Conservation (phyloP, 176 grass and related monocot genomes). For the Microstegium vimineum region DNA sequence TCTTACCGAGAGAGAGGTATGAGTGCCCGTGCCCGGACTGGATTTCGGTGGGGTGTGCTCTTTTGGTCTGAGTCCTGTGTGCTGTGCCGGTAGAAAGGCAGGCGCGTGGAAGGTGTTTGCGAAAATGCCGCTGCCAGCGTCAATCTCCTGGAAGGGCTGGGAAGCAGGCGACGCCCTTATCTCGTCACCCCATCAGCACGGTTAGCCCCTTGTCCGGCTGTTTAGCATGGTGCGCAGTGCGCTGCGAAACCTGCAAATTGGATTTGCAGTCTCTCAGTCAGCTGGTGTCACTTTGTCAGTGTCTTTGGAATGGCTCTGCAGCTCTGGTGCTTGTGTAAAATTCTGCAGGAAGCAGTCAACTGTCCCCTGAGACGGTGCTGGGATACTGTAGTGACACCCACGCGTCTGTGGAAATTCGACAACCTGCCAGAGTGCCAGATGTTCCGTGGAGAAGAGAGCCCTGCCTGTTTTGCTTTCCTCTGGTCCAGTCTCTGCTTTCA, state of each 20-base stretch:
- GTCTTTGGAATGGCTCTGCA: not conserved
- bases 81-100: not conserved
- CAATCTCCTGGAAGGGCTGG: not conserved
- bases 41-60: not conserved
- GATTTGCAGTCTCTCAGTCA: not conserved
- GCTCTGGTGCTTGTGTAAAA: too few relatives aligned
- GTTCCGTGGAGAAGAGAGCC: too few relatives aligned
- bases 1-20: not conserved
- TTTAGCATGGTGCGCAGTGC: not conserved
- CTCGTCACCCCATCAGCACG: not conserved
- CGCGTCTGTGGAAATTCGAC: too few relatives aligned
- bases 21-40: not conserved
- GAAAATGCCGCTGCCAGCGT: not conserved
- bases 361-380: too few relatives aligned
- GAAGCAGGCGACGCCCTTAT: not conserved
- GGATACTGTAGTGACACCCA: too few relatives aligned
- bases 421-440: too few relatives aligned
- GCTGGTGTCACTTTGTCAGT: not conserved
- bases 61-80: not conserved
- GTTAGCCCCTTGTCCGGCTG: not conserved
- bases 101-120: not conserved
- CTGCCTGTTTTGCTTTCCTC: too few relatives aligned
- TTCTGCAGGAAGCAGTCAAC: too few relatives aligned
- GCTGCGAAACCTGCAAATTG: not conserved
- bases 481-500: too few relatives aligned